A percentile compares a stretch with the other conserved stretches of the same genome.
These are phyloP conservation scores for Ascochyta rabiei DNA, from an alignment of 2,329 filamentous ascomycete genomes.

Conservation along the genomic window DNA sequence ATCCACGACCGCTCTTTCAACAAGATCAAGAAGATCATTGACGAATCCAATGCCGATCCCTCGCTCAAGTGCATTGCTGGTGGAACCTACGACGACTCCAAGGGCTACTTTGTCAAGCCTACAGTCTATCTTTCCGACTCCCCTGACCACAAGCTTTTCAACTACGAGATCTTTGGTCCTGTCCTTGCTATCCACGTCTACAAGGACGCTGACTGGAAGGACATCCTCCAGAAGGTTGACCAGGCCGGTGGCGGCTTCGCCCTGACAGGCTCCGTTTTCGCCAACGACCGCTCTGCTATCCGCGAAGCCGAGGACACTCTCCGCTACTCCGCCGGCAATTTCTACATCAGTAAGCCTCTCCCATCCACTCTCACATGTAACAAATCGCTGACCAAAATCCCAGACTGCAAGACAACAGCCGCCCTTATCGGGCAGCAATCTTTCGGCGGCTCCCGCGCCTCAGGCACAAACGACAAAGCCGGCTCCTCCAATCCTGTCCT, in stretches of 20 bases:
- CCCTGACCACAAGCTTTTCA: slow-evolving; percentile 73
- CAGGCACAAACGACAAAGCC: slow-evolving; percentile 63
- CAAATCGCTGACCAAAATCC: slow-evolving; percentile 8
- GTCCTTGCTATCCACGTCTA: slow-evolving; percentile 78
- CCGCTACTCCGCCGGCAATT: slow-evolving; percentile 76
- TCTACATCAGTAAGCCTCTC: slow-evolving; percentile 68
- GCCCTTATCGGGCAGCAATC: slow-evolving; percentile 55
- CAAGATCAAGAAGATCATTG: slow-evolving; percentile 76
- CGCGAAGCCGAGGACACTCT: slow-evolving; percentile 72
- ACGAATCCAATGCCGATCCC: slow-evolving; percentile 73
- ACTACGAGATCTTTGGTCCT: slow-evolving; percentile 80
- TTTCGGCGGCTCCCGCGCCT: slow-evolving; percentile 59
- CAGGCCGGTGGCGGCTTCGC: slow-evolving; percentile 72
- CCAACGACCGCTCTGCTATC: slow-evolving; percentile 67
- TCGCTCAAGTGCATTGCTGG: slow-evolving; percentile 74
- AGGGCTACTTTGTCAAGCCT: slow-evolving; percentile 81
- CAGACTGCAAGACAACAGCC: slow-evolving; percentile 39
- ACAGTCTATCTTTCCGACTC: slow-evolving; percentile 78
- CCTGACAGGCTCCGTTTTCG: slow-evolving; percentile 76
- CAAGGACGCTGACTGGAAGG: slow-evolving; percentile 64
- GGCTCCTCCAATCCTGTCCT: slow-evolving; percentile 57
- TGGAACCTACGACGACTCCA: slow-evolving; percentile 74
- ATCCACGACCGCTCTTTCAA: slow-evolving; percentile 81
- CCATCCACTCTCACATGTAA: background rate
- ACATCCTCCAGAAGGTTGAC: slow-evolving; percentile 63